Evolutionary conservation across 805 yeast species (phyloP).

Genomic region (Scheffersomyces ergatensis): DNA sequence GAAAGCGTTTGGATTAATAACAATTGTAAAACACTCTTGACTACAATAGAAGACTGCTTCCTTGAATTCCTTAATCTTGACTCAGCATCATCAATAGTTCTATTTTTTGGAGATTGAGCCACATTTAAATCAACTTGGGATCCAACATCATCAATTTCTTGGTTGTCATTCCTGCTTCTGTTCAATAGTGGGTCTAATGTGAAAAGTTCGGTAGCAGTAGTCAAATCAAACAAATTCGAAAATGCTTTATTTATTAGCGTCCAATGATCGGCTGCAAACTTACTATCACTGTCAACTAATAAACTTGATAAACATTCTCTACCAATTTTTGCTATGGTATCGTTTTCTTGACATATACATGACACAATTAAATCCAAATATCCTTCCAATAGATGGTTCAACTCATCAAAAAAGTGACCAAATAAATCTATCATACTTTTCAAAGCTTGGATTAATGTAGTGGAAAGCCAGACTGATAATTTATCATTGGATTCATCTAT

Average conservation of each 20-base stretch:
- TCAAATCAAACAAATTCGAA: conserved; percentile 66
- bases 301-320: conserved; percentile 81
- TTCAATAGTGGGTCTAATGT: conserved; percentile 50
- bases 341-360: conserved; percentile 95
- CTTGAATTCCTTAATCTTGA: conserved; percentile 42
- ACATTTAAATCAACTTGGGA: conserved; percentile 9
- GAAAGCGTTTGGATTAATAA: conserved; percentile 83
- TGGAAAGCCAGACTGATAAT: conserved; percentile 91
- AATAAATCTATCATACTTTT: conserved; percentile 83
- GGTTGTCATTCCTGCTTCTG: conserved; percentile 16
- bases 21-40: conserved; percentile 87
- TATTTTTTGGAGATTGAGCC: conserved; percentile 5
- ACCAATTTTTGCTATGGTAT: conserved; percentile 93
- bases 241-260: conserved; percentile 61
- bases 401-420: conserved; percentile 74
- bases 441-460: conserved; percentile 93
- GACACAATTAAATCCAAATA: conserved; percentile 74
- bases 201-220: conserved; percentile 85
- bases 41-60: conserved; percentile 75
- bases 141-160: conserved; percentile 28
- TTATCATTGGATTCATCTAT: conserved; percentile 75
- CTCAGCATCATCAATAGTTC: conserved; percentile 28
- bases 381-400: conserved; percentile 73
- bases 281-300: conserved; percentile 67
- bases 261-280: conserved; percentile 75